Evolutionary conservation across 495 filamentous ascomycete genomes (phyloP), one percentile per base, ranked within the genome.

Genomic region (Friedmanniomyces simplex): DNA sequence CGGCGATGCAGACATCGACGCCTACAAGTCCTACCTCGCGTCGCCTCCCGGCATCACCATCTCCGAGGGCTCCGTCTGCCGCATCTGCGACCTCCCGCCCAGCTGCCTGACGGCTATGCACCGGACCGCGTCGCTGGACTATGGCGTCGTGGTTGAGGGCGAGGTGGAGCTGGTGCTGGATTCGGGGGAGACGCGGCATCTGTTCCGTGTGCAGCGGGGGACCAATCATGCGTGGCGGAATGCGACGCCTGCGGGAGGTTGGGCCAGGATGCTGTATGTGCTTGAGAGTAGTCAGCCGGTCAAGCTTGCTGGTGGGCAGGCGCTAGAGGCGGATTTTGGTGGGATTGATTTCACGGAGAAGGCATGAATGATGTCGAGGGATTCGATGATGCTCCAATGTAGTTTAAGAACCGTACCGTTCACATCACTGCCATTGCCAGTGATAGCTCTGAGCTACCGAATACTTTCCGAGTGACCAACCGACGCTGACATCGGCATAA

Each of bases 91-190:
- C 60, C 79, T 84, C 32, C 67, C 69, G 1, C 82, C 82, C 0
- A 70, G 67, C 11, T 68, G 71, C 55, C 68, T 70, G 28, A 75
- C 73, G 57, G 70, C 74, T 42, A 79, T 90, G 77, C 87, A 90
- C 55, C 75, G 85, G 0, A 88, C 87, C 2, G 73, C 80, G 60
- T 82, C 77, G 16, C 67, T 91, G 2, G 87, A 90, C 60, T 89
- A 84, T 48, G 85, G 84, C 1, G 74, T 89, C 55, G 78, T 91
- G 25, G 57, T 91, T 14, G 85, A 89, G 64, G 87, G 87, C 0
- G 68, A 78, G 62, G 65, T 84, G 22, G 81, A 78, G 63, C 75
- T 81, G 68, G 65, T 76, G 10, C 67, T 87, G 5, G 84, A 86
- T 61, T 59, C 68, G 60, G 76, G 84, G 0, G 82, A 80, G 62